phyloP scores from a whole-genome alignment of 2,329 filamentous ascomycete species.

The Beauveria sp. region DNA sequence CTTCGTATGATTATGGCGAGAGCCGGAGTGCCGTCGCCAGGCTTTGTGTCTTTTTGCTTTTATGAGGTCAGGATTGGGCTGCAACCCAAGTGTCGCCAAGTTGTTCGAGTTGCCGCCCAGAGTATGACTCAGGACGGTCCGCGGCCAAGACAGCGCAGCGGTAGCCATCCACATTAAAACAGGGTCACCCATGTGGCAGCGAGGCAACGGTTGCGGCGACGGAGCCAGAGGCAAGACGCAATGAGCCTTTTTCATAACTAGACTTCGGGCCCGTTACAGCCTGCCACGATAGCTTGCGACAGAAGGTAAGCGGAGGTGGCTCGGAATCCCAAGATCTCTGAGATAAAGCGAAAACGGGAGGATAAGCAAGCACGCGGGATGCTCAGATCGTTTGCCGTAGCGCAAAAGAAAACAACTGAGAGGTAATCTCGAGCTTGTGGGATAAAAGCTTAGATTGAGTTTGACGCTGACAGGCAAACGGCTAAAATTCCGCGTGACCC shows the following conservation, averaged over 20 bases:
- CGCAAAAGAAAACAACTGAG: no score
- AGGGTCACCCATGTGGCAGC: constrained; percentile 12
- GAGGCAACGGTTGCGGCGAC: neutral
- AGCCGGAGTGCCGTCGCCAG: neutral
- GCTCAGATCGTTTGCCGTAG: no score
- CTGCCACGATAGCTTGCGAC: neutral
- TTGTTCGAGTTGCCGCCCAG: neutral
- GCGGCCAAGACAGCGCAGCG: neutral
- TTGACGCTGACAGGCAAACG: neutral
- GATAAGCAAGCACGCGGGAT: neutral
- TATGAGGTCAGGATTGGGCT: neutral
- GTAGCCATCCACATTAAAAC: constrained; percentile 6
- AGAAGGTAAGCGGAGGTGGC: neutral
- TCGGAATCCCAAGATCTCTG: neutral
- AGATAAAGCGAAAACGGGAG: neutral
- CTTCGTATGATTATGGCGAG: neutral
- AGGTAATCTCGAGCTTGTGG: neutral
- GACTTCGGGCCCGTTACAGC: neutral
- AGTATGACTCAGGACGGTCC: constrained; percentile 4
- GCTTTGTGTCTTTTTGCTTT: neutral
- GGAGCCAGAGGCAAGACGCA: neutral
- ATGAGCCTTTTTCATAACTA: neutral
- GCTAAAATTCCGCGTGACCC: neutral
- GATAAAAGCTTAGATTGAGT: neutral
- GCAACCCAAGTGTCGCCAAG: neutral